Evolutionary conservation across 2,329 filamentous ascomycete species (phyloP).

Genomic region (Colletotrichum liaoningense): DNA sequence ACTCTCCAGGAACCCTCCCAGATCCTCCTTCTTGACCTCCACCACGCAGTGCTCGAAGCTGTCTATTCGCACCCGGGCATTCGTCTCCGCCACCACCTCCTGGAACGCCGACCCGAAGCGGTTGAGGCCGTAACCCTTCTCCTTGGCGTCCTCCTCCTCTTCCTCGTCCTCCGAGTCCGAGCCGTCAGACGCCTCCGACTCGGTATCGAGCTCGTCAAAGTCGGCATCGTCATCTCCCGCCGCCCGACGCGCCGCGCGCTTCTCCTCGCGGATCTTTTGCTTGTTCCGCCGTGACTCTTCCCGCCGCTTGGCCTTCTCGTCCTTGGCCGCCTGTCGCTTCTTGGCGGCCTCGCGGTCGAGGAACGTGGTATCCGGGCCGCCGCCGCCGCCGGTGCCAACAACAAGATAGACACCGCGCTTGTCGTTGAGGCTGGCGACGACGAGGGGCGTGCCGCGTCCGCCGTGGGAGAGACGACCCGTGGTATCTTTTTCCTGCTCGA

Average conservation of each 20-base stretch:
- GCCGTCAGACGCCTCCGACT: constrained; percentile 50
- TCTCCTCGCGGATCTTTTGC: constrained; percentile 70
- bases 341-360: constrained; percentile 75
- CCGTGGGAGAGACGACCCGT: constrained; percentile 77
- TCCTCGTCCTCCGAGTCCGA: constrained; percentile 63
- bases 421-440: constrained; percentile 91
- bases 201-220: constrained; percentile 61
- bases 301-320: constrained; percentile 70
- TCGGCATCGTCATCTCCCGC: constrained; percentile 59
- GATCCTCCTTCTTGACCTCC: constrained; percentile 96
- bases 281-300: constrained; percentile 69
- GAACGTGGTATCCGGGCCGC: constrained; percentile 78
- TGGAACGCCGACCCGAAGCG: constrained; percentile 96
- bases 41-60: constrained; percentile 98
- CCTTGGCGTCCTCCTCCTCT: constrained; percentile 63
- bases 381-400: constrained; percentile 90
- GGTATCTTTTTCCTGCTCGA: constrained; percentile 85
- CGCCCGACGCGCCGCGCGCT: constrained; percentile 65
- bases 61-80: constrained; percentile 89
- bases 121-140: constrained; percentile 81
- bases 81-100: constrained; percentile 92
- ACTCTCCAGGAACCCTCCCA: constrained; percentile 89
- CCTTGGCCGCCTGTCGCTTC: constrained; percentile 71
- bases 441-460: constrained; percentile 83
- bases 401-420: constrained; percentile 89